Conservation (phyloP, 345 rosid genomes). For the Syzygium oleosum region DNA sequence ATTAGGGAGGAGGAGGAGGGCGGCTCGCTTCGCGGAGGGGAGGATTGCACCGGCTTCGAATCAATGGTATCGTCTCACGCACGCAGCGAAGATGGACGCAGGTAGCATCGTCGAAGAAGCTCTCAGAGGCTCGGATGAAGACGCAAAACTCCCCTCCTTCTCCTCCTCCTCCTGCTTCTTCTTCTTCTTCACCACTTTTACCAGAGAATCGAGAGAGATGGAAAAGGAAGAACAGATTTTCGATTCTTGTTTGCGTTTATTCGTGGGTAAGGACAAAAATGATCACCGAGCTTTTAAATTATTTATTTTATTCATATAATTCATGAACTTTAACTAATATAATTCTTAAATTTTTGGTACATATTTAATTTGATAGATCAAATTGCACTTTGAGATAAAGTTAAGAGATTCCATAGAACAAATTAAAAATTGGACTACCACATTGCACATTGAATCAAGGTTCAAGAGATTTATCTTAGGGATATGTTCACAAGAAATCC, state of each 20-base stretch:
- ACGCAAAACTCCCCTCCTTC: background rate
- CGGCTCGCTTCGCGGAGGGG: background rate
- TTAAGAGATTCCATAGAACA: too few species aligned
- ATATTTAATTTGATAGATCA: too few species aligned
- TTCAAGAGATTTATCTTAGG: too few species aligned
- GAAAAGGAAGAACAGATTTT: background rate
- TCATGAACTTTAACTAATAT: too few species aligned
- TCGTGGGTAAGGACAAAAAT: too few species aligned
- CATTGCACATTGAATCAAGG: too few species aligned
- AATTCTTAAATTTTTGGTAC: too few species aligned
- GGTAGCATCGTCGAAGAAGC: background rate
- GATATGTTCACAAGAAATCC: too few species aligned
- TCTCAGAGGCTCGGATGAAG: background rate
- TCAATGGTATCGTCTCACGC: background rate
- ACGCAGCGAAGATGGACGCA: background rate
- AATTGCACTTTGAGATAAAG: too few species aligned
- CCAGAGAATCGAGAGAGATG: background rate
- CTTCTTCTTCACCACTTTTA: background rate
- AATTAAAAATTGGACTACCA: too few species aligned
- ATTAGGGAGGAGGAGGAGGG: background rate
- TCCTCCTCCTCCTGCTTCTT: background rate
- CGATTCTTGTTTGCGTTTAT: background rate
- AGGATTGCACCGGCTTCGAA: background rate
- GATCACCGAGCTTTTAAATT: too few species aligned
- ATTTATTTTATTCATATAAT: too few species aligned